A percentile compares a stretch with the other conserved stretches of the same genome.
Evolutionary conservation across 1,139 yeast genomes (phyloP).

Genomic region (Pichia sp.): DNA sequence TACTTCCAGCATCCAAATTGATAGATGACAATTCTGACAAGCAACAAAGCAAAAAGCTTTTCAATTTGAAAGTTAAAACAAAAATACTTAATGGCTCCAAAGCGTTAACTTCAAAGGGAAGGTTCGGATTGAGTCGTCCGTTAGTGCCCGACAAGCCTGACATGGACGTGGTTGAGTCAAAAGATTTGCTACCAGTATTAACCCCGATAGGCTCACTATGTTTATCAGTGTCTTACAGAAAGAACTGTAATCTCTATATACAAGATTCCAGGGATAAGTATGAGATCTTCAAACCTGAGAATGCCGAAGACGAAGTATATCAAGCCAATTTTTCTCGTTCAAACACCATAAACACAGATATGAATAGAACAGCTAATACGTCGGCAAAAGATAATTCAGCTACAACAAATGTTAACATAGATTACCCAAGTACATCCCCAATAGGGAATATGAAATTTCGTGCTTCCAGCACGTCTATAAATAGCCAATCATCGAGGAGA

Average conservation of each 20-base stretch:
- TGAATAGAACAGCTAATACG: not conserved
- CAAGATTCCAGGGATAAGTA: not conserved
- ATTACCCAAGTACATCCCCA: conserved; percentile 9
- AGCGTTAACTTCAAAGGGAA: conserved; percentile 74
- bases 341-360: conserved; percentile 3
- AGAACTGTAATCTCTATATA: conserved; percentile 61
- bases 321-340: not conserved
- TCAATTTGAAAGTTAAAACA: conserved; percentile 44
- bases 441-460: conserved; percentile 20
- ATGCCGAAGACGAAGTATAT: not conserved
- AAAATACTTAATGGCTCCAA: conserved; percentile 71
- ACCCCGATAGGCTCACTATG: conserved; percentile 72
- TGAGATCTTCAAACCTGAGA: not conserved
- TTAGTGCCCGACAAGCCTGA: conserved; percentile 35
- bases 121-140: conserved; percentile 76
- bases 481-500: conserved; percentile 24
- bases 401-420: not conserved
- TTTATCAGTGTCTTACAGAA: conserved; percentile 75
- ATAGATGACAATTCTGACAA: conserved; percentile 31
- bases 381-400: not conserved
- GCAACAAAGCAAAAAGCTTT: not conserved
- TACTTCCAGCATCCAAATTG: conserved; percentile 70
- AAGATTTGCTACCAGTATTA: conserved; percentile 59
- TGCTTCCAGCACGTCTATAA: conserved; percentile 21
- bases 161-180: conserved; percentile 18